These are phyloP conservation scores for Lotmaria passim DNA, from an alignment of 208 protist species.

Conservation along the genomic window DNA sequence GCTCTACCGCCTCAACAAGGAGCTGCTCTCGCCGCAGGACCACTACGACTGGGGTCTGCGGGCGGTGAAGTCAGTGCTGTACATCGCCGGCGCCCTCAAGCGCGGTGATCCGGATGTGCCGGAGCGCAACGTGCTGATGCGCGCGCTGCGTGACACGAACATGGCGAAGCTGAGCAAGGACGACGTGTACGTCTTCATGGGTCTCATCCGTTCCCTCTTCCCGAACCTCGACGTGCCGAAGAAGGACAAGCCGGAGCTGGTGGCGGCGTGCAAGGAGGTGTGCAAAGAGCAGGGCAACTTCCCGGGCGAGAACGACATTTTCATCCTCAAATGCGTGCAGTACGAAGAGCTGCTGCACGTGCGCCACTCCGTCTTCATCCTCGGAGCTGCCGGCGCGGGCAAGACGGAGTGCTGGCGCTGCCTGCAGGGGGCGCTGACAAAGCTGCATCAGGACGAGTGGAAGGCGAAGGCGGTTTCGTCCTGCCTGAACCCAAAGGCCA, in stretches of 20 bases:
- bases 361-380: conserved; percentile 98
- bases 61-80: conserved; percentile 98
- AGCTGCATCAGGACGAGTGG: conserved; percentile 91
- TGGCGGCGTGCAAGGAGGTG: conserved; percentile 90
- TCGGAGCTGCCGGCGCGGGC: conserved; percentile 95
- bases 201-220: conserved; percentile 97
- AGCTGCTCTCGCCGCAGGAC: conserved; percentile 97
- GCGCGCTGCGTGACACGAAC: conserved; percentile 97
- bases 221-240: conserved; percentile 95
- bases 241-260: conserved; percentile 94
- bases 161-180: conserved; percentile 98
- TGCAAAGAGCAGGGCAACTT: conserved; percentile 92
- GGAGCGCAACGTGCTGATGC: conserved; percentile 97
- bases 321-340: conserved; percentile 98
- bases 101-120: conserved; percentile 94
- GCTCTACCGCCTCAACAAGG: conserved; percentile 96
- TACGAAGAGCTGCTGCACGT: conserved; percentile 98
- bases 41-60: conserved; percentile 99
- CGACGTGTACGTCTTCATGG: conserved; percentile 98
- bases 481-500: conserved; percentile 98
- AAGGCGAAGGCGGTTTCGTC: conserved; percentile 92
- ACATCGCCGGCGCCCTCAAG: conserved; percentile 97
- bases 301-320: conserved; percentile 97
- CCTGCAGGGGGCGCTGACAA: conserved; percentile 92
- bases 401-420: conserved; percentile 98